Evolutionary conservation across 148 eudicot species (phyloP), one percentile per base, ranked within the genome.

Genomic region (Drosera capensis): DNA sequence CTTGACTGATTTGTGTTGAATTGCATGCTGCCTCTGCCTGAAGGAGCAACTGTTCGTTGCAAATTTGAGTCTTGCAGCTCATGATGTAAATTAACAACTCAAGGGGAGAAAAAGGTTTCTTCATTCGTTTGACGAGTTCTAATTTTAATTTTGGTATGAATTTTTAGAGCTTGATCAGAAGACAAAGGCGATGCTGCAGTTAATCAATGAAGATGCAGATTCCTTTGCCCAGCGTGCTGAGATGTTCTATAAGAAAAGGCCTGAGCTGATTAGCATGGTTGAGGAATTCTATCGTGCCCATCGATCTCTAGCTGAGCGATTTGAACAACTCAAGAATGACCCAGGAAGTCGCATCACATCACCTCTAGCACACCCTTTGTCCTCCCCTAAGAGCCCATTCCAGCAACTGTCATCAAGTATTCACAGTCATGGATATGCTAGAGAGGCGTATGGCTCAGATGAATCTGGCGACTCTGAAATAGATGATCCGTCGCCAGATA

Each of bases 241-340:
- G 55, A 84, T 90, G 95, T 90, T 84, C 56, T 90, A 90, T 67
- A 78, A 56, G 70, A 80, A 75, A 70, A 68, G 95, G 49, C 97
- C 97, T 4, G 82, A 84, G 59, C 71, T 90, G 20, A 63, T 84
- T 12, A 68, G 51, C 65, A 43, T 78, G 68, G 79, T 90, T 16
- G 93, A 77, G 62, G 85, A 90, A 5, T 69, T 78, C 11, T 90
- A 90, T 39, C 68, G 95, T 0, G 38, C 85, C 37, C 85, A 83
- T 50, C 83, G 97, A 8, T 78, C 85, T 37, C 58, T 90, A 42
- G 85, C 92, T 14, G 93, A 84, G 66, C 69, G 72, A 46, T 75
- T 66, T 25, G 97, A 78, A 66, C 96, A 57, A 23, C 56, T 73
- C 29, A 80, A 71, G 66, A 38, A 50, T n/a, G 87, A 83, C 11